Conservation (phyloP, 495 filamentous ascomycete genomes). For the Lepraria neglecta region DNA sequence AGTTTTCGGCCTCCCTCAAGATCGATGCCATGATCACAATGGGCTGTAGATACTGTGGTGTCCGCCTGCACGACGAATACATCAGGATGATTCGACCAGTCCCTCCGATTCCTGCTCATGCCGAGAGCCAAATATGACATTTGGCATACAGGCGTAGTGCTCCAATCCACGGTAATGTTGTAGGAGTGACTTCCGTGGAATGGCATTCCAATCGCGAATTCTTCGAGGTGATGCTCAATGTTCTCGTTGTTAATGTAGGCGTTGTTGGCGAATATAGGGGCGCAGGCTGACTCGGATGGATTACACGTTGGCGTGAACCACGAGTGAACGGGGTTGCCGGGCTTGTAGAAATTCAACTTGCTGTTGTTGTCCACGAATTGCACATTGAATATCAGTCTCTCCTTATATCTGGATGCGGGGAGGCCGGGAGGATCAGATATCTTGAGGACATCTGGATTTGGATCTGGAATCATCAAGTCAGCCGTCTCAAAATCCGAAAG, state of each 20-base stretch:
- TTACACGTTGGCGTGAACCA: conserved; percentile 14
- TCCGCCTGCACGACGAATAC: conserved; percentile 34
- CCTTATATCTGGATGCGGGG: not conserved
- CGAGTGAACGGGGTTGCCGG: conserved; percentile 21
- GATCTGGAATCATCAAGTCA: conserved; percentile 13
- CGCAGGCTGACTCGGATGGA: not conserved
- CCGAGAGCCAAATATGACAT: conserved; percentile 23
- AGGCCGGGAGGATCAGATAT: conserved; percentile 17
- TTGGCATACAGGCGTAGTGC: conserved; percentile 11
- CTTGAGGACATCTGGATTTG: conserved; percentile 6
- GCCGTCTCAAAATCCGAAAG: too few species aligned
- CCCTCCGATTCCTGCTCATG: not conserved
- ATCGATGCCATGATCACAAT: conserved; percentile 38
- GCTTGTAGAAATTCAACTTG: conserved; percentile 19
- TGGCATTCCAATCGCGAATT: conserved; percentile 20
- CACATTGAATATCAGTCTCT: conserved; percentile 12
- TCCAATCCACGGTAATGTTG: not conserved
- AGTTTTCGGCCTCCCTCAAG: conserved; percentile 41
- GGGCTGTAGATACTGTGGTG: conserved; percentile 21
- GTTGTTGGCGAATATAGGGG: conserved; percentile 4
- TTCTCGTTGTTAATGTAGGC: conserved; percentile 16
- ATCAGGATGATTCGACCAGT: conserved; percentile 1
- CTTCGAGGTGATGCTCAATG: not conserved
- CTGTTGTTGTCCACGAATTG: conserved; percentile 19
- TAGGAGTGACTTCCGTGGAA: conserved; percentile 18